phyloP scores from a whole-genome alignment of 352 stramenopile species.

The Phytopythium oedochilum region DNA sequence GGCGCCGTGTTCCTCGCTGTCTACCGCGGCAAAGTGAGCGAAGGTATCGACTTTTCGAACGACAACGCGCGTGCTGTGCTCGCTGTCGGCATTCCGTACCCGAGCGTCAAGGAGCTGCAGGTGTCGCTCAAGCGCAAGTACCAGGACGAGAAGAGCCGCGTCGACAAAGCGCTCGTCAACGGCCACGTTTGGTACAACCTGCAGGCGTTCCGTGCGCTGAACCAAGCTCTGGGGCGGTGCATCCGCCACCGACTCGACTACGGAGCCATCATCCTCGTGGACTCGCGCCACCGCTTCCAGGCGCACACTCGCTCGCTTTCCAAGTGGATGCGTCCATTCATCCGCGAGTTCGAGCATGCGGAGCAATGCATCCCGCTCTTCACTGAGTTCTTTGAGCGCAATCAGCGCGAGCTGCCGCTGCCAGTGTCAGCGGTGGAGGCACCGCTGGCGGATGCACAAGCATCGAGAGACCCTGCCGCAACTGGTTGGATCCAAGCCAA shows the following conservation, averaged over 20 bases:
- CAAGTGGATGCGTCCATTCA: constrained; percentile 77
- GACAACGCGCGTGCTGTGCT: constrained; percentile 95
- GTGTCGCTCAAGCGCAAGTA: constrained; percentile 78
- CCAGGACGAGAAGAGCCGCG: constrained; percentile 66
- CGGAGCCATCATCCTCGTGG: constrained; percentile 95
- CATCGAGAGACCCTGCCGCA: background rate
- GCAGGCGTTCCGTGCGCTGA: constrained; percentile 97
- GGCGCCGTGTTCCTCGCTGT: constrained; percentile 97
- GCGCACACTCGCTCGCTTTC: constrained; percentile 60
- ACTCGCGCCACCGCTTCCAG: constrained; percentile 79
- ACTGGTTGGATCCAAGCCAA: background rate
- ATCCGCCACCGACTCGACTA: constrained; percentile 98
- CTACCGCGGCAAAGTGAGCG: constrained; percentile 97
- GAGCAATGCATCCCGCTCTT: constrained; percentile 62
- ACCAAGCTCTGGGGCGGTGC: constrained; percentile 98
- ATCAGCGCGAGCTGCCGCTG: constrained; percentile 37
- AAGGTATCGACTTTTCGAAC: constrained; percentile 99
- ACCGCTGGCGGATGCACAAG: background rate
- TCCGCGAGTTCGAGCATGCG: constrained; percentile 67
- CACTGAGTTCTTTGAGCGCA: constrained; percentile 58
- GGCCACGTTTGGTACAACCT: constrained; percentile 95
- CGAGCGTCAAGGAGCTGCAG: constrained; percentile 92
- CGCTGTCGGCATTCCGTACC: constrained; percentile 98
- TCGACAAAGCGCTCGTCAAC: constrained; percentile 64
- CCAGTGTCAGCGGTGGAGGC: background rate